Conservation (phyloP, 2,329 filamentous ascomycete genomes). For the Penicillium sclerotigenum region DNA sequence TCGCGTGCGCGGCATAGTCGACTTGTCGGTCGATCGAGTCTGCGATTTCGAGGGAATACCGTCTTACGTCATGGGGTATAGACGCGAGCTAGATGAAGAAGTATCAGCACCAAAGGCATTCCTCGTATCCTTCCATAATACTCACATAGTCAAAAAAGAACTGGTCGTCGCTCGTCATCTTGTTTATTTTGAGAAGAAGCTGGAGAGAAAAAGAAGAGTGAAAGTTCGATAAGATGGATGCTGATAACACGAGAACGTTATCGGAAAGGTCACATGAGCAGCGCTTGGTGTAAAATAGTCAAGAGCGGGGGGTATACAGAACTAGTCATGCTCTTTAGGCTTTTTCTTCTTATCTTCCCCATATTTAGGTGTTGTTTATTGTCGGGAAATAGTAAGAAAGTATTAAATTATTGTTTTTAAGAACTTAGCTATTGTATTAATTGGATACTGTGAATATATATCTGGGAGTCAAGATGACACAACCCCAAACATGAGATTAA, state of each 20-base stretch:
- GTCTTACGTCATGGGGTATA: constrained; percentile 63
- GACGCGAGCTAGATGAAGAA: constrained; percentile 49
- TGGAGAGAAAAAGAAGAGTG: constrained; percentile 11
- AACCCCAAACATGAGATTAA: too few relatives aligned
- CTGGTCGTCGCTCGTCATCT: constrained; percentile 76
- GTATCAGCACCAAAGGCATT: constrained; percentile 9
- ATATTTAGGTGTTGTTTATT: fast-evolving
- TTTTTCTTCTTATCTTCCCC: fast-evolving
- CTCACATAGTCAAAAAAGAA: constrained; percentile 74
- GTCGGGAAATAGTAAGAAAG: neutral
- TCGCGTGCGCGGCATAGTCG: constrained; percentile 66
- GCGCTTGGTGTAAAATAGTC: neutral
- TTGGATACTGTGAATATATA: neutral
- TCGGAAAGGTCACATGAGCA: constrained; percentile 6
- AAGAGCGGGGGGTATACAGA: neutral
- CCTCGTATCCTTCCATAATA: constrained; percentile 12
- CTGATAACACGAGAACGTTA: constrained; percentile 9
- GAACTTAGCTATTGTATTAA: too few relatives aligned
- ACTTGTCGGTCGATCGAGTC: constrained; percentile 78
- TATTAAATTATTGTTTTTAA: too few relatives aligned
- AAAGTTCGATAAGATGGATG: constrained; percentile 18
- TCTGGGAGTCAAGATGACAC: neutral
- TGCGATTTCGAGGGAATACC: constrained; percentile 69
- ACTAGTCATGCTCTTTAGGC: neutral
- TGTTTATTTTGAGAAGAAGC: constrained; percentile 26